Conservation (phyloP, 257 asterid species). For the Scutellaria minor region DNA sequence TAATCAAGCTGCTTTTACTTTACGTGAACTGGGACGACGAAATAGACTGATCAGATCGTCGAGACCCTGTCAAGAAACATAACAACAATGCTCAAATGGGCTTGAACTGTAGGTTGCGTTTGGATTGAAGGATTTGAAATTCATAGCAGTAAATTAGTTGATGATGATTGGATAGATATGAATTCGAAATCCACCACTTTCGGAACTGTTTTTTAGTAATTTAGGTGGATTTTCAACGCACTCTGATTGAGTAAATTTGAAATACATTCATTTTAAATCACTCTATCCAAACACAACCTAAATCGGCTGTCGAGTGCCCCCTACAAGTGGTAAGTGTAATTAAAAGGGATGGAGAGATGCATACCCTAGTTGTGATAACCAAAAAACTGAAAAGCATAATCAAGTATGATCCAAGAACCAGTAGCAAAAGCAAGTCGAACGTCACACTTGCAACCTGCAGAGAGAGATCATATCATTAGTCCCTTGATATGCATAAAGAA, state of each 20-base stretch:
- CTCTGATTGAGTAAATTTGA: no score
- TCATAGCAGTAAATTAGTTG: no score
- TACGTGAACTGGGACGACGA: conserved; percentile 92
- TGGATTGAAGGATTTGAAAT: no score
- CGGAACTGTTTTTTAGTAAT: no score
- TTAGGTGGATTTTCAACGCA: no score
- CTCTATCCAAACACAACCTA: background rate
- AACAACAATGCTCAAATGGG: no score
- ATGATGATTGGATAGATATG: no score
- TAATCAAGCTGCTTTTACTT: conserved; percentile 63
- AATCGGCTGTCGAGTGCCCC: background rate
- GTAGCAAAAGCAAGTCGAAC: conserved; percentile 87
- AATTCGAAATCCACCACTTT: no score
- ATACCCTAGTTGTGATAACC: conserved; percentile 84
- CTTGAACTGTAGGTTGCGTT: no score
- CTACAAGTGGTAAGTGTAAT: no score
- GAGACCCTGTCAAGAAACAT: conserved; percentile 62
- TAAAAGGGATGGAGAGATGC: conserved; percentile 10
- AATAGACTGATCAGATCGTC: conserved; percentile 89
- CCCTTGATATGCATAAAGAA: background rate
- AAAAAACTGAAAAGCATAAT: conserved; percentile 79
- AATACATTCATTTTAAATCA: no score
- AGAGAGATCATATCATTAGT: conserved; percentile 1
- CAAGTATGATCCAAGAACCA: conserved; percentile 85
- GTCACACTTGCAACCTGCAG: conserved; percentile 95